Evolutionary conservation across 768 basidiomycete genomes (phyloP).

Genomic region (Pilatotrama ljubarskyi): DNA sequence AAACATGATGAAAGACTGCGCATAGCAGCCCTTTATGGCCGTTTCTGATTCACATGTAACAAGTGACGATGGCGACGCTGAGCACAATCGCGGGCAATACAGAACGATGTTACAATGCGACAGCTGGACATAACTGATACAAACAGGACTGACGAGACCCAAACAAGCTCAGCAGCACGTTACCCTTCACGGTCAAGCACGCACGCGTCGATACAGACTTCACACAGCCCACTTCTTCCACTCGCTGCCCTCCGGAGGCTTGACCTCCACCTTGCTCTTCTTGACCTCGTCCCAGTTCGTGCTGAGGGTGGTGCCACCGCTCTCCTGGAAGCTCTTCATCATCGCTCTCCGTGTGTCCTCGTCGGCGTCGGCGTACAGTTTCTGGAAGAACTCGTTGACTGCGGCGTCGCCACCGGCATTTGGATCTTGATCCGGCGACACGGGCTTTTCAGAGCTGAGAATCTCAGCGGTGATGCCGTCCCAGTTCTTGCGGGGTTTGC

Average conservation of each 20-base stretch:
- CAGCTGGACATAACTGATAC: slow-evolving; percentile 3
- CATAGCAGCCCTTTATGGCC: not conserved
- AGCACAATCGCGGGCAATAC: not conserved
- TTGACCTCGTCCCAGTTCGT: slow-evolving; percentile 94
- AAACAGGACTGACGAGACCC: not conserved
- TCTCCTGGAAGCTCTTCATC: slow-evolving; percentile 97
- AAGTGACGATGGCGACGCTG: not conserved
- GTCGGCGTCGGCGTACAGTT: slow-evolving; percentile 87
- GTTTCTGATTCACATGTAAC: not conserved
- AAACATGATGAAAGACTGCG: not conserved
- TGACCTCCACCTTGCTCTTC: slow-evolving; percentile 68
- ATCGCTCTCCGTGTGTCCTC: slow-evolving; percentile 92
- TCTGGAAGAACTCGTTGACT: slow-evolving; percentile 88
- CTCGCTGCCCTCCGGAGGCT: slow-evolving; percentile 83
- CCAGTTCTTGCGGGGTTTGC: slow-evolving; percentile 80
- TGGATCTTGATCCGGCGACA: slow-evolving; percentile 71
- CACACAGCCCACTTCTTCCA: slow-evolving; percentile 70
- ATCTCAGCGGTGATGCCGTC: slow-evolving; percentile 75
- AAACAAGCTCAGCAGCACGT: not conserved
- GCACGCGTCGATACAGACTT: not conserved
- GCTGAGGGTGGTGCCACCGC: slow-evolving; percentile 91
- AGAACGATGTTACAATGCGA: slow-evolving; percentile 1
- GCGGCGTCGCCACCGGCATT: slow-evolving; percentile 88
- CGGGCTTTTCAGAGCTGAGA: slow-evolving; percentile 68
- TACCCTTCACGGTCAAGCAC: not conserved